Conservation (phyloP, 148 eudicot species). For the Amaranthus palmeri region DNA sequence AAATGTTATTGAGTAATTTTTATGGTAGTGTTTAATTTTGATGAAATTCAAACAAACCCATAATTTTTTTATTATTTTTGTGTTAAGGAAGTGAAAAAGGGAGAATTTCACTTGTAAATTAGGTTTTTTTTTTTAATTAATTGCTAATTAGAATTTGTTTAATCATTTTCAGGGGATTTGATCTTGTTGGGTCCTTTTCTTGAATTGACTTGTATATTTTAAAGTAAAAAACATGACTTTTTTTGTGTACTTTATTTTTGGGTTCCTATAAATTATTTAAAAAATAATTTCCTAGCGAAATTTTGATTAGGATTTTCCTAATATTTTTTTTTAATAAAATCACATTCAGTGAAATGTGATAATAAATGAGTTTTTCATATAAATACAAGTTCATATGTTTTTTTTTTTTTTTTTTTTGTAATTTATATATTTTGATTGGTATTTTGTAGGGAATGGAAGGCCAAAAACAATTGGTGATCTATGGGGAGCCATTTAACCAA, state of each 20-base stretch:
- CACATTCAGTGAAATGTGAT: too few relatives aligned
- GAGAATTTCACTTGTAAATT: not conserved
- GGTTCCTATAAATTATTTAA: not conserved
- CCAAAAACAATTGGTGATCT: conserved; percentile 41
- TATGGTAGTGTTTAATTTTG: conserved; percentile 17
- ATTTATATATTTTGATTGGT: not conserved
- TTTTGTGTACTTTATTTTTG: not conserved
- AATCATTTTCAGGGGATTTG: conserved; percentile 21
- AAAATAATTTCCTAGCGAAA: not conserved
- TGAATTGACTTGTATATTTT: conserved; percentile 9
- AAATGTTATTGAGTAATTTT: conserved; percentile 24
- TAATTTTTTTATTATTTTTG: not conserved
- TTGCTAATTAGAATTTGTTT: not conserved
- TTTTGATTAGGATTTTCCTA: not conserved
- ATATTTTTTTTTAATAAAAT: not conserved
- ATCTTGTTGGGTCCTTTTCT: conserved; percentile 23
- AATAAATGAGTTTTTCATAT: too few relatives aligned
- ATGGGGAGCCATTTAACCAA: conserved; percentile 35
- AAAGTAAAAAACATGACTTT: not conserved
- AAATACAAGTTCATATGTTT: too few relatives aligned
- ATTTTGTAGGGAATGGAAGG: conserved; percentile 46
- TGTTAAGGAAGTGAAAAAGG: not conserved
- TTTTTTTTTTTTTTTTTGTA: not conserved
- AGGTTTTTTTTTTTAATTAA: not conserved
- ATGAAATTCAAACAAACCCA: conserved; percentile 11